phyloP scores from a whole-genome alignment of 306 rosid genomes.

The Citrullus colocynthis region DNA sequence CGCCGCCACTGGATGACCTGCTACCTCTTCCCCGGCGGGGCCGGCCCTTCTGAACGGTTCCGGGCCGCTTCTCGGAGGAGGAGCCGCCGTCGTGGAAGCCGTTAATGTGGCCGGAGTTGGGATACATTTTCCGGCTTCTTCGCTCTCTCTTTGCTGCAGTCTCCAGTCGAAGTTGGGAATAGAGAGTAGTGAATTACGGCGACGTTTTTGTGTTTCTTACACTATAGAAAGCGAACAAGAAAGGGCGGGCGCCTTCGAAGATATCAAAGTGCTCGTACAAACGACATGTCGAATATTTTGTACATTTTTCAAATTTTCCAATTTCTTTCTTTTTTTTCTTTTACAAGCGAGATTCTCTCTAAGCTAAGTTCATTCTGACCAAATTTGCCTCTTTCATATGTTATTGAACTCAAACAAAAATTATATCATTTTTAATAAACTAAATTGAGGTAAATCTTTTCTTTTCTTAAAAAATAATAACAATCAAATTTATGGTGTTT shows the following conservation, averaged over 20 bases:
- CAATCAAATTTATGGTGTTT: too few relatives aligned
- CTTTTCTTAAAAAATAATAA: too few relatives aligned
- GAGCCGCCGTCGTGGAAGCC: slow-evolving; percentile 20
- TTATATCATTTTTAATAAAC: too few relatives aligned
- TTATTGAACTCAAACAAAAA: too few relatives aligned
- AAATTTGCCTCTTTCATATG: too few relatives aligned
- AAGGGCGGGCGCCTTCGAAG: slow-evolving; percentile 3
- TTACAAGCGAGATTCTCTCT: too few relatives aligned
- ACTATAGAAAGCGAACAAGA: background rate
- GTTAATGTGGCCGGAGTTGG: slow-evolving; percentile 28
- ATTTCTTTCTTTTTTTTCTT: too few relatives aligned
- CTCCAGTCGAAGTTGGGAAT: background rate
- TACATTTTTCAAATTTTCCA: too few relatives aligned
- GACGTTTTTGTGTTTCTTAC: background rate
- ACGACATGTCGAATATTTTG: background rate
- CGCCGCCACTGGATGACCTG: slow-evolving; percentile 16
- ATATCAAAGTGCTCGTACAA: background rate
- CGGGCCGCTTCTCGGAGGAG: slow-evolving; percentile 15
- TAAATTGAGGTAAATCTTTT: too few relatives aligned
- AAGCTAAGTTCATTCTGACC: too few relatives aligned
- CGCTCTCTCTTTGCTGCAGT: background rate
- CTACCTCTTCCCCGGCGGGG: slow-evolving; percentile 51
- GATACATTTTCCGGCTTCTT: slow-evolving; percentile 17
- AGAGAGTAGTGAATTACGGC: background rate
- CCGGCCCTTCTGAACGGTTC: slow-evolving; percentile 27